These are phyloP conservation scores for Rhizoctonia solani DNA, from an alignment of 1,284 basidiomycete genomes.

Conservation along the genomic window DNA sequence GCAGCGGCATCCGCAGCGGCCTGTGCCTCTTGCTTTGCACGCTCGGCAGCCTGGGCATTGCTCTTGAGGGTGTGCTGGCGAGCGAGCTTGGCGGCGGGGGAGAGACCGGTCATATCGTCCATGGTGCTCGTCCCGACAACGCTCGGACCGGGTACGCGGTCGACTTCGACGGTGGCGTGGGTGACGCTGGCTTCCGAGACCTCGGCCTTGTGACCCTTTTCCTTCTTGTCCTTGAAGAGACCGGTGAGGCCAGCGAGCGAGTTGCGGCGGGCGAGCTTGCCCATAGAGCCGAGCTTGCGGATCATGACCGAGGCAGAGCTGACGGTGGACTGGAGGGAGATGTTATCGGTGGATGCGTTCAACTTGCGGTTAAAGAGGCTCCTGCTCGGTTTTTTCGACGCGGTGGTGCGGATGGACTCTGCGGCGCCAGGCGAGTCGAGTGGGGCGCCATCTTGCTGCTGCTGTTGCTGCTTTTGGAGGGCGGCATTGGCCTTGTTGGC, in stretches of 20 bases:
- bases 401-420: slow-evolving; percentile 40
- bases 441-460: slow-evolving; percentile 42
- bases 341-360: slow-evolving; percentile 96
- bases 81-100: slow-evolving; percentile 83
- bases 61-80: slow-evolving; percentile 55
- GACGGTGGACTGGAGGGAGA: slow-evolving; percentile 95
- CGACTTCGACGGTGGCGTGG: slow-evolving; percentile 79
- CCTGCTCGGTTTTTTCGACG: slow-evolving; percentile 44
- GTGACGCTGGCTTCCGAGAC: slow-evolving; percentile 77
- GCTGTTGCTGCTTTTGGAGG: slow-evolving; percentile 7
- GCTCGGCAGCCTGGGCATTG: slow-evolving; percentile 73
- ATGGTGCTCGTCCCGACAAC: too few relatives aligned
- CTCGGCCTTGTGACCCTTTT: slow-evolving; percentile 59
- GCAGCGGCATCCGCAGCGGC: slow-evolving; percentile 51
- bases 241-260: slow-evolving; percentile 92
- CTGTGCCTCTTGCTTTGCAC: slow-evolving; percentile 51
- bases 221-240: slow-evolving; percentile 87
- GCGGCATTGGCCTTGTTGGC: slow-evolving; percentile 34
- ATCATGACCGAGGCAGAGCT: slow-evolving; percentile 97
- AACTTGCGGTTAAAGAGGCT: slow-evolving; percentile 86
- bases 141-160: slow-evolving; percentile 49
- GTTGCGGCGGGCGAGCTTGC: slow-evolving; percentile 88
- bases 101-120: slow-evolving; percentile 73
- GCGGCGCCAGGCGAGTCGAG: slow-evolving; percentile 45
- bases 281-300: slow-evolving; percentile 91